Evolutionary conservation across 2,329 filamentous ascomycete genomes (phyloP).

Genomic region (Ilyonectria sp.): DNA sequence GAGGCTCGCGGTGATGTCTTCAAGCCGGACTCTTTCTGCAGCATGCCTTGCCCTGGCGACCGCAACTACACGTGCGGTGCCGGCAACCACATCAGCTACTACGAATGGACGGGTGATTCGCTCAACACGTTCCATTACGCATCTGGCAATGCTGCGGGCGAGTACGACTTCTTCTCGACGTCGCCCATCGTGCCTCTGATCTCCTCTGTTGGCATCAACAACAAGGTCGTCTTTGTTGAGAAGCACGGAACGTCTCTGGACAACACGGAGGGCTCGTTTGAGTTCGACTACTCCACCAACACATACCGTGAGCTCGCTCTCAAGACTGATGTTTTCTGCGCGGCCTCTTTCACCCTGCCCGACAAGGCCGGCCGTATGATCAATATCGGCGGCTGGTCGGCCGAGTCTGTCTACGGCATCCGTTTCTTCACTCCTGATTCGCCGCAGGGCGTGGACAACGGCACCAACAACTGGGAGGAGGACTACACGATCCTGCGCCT

Average conservation of each 20-base stretch:
- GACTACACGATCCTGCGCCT: conserved; percentile 68
- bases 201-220: conserved; percentile 44
- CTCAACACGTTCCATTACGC: conserved; percentile 46
- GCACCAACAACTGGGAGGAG: conserved; percentile 76
- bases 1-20: conserved; percentile 56
- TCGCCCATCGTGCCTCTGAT: conserved; percentile 43
- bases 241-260: conserved; percentile 45
- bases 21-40: conserved; percentile 66
- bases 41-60: conserved; percentile 64
- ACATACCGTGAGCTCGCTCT: conserved; percentile 75
- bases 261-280: conserved; percentile 63
- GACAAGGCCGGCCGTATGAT: conserved; percentile 76
- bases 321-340: conserved; percentile 79
- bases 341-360: conserved; percentile 74
- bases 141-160: conserved; percentile 64
- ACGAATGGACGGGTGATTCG: conserved; percentile 43
- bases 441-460: conserved; percentile 65
- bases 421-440: conserved; percentile 52
- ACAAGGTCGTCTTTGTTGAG: conserved; percentile 46
- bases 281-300: conserved; percentile 65
- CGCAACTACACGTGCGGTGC: conserved; percentile 68
- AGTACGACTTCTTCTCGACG: conserved; percentile 69
- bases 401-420: conserved; percentile 73
- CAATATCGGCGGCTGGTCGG: conserved; percentile 77
- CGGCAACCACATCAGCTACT: conserved; percentile 52